Evolutionary conservation across 306 rosid genomes (phyloP), one percentile per base, ranked within the genome.

Genomic region (Quercus gilva): DNA sequence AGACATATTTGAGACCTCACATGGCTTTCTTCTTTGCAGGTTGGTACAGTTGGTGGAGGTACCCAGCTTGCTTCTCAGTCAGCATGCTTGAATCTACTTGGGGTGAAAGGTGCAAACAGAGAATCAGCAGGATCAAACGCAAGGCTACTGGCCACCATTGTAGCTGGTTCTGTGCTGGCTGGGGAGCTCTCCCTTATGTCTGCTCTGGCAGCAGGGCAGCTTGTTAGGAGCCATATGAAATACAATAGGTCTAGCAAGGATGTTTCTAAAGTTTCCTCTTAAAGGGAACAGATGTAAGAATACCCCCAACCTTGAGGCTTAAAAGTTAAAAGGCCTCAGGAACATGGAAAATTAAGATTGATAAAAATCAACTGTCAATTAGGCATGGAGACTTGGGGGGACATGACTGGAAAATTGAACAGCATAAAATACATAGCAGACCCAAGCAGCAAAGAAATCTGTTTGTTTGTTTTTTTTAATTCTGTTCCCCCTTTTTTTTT

Each of bases 21-120:
- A 60, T 13, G 53, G 25, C 18, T 45, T 71, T 21, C 69, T 26
- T 55, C 68, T 76, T 15, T 73, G 67, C 85, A 91, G 98, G 98
- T 95, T 37, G 99, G 99, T 4, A 95, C 99, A 0, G 96, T 95
- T 21, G 99, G 99, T 76, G 99, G 99, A 51, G 99, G 99, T 5
- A 95, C 99, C n/a, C 97, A 95, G 53, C 91, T 95, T 0, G 95
- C 98, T 14, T 92, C 99, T 3, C 99, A 95, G 43, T 87, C 99
- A 6, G 99, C 99, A 0, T 95, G 99, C 79, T 84, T 95, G 60
- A 95, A 92, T 81, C 76, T 92, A 61, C 94, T 95, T 3, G 99
- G 99, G 0, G 96, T 91, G 23, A 95, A 89, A 87, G 99, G 99
- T 29, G 99, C 98, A 0, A 84, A 88, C 88, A 84, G 90, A 75